Conservation (phyloP, 1,284 basidiomycete species). For the Afroboletus lepidellus region DNA sequence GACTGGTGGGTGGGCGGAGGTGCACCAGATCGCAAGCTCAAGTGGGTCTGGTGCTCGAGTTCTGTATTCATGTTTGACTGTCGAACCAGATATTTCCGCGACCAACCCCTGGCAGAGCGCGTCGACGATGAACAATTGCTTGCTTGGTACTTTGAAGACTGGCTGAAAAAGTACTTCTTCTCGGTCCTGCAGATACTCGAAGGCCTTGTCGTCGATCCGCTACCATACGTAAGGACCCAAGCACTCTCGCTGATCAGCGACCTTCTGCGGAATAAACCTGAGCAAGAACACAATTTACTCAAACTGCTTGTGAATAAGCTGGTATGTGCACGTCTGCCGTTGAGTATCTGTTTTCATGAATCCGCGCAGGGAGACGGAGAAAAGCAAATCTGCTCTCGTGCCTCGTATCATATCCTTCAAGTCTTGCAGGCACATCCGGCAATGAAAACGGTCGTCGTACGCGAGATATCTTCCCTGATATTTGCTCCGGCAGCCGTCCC, state of each 20-base stretch:
- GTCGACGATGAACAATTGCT: conserved; percentile 77
- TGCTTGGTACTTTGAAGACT: conserved; percentile 93
- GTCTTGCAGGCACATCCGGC: conserved; percentile 88
- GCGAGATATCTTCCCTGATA: conserved; percentile 82
- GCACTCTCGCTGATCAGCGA: conserved; percentile 73
- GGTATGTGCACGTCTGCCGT: conserved; percentile 42
- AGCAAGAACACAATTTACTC: conserved; percentile 96
- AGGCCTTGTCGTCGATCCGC: conserved; percentile 82
- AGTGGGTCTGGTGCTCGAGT: conserved; percentile 45
- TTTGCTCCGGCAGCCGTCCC: conserved; percentile 42
- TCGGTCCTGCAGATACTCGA: conserved; percentile 89
- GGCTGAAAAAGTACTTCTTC: conserved; percentile 97
- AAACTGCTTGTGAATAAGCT: conserved; percentile 94
- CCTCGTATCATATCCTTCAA: conserved; percentile 87
- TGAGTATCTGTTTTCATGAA: conserved; percentile 1
- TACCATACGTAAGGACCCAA: conserved; percentile 87
- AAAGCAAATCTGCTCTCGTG: conserved; percentile 84
- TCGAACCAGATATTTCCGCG: conserved; percentile 78
- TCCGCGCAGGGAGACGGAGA: conserved; percentile 80
- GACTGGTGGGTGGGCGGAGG: conserved; percentile 98
- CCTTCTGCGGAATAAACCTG: conserved; percentile 86
- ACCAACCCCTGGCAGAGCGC: conserved; percentile 78
- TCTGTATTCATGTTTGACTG: not conserved
- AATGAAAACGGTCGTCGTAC: conserved; percentile 91
- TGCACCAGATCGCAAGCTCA: conserved; percentile 77